phyloP scores from a whole-genome alignment of 2,329 filamentous ascomycete genomes.

The Epichloe sylvatica region DNA sequence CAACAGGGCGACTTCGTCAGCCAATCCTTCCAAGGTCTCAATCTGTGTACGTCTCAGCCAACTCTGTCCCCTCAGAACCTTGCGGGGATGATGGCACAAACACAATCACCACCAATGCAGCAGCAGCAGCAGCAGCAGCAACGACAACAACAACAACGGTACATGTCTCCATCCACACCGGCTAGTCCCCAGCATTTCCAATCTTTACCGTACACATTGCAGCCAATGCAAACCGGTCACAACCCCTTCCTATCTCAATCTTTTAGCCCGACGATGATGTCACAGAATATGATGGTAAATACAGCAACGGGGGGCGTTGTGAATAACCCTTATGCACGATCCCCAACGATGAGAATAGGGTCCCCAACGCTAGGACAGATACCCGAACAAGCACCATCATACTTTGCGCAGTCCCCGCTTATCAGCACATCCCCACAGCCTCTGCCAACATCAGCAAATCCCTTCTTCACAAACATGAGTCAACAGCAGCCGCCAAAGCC shows the following conservation, averaged over 20 bases:
- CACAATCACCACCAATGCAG: neutral
- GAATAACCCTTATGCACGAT: slow-evolving; percentile 36
- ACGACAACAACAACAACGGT: slow-evolving; percentile 24
- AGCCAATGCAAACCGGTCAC: slow-evolving; percentile 28
- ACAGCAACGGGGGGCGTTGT: slow-evolving; percentile 20
- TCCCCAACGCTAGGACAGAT: slow-evolving; percentile 38
- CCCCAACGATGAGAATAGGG: slow-evolving; percentile 36
- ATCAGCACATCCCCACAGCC: slow-evolving; percentile 17
- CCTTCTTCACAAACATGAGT: slow-evolving; percentile 21
- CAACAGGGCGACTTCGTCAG: slow-evolving; percentile 34
- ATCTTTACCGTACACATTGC: slow-evolving; percentile 20
- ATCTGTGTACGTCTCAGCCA: slow-evolving; percentile 44
- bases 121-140: slow-evolving; percentile 23
- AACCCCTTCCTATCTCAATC: slow-evolving; percentile 38
- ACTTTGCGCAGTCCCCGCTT: slow-evolving; percentile 31
- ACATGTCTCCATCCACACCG: slow-evolving; percentile 28
- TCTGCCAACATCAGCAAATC: slow-evolving; percentile 20
- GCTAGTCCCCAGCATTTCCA: slow-evolving; percentile 27
- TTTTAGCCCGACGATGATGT: slow-evolving; percentile 17
- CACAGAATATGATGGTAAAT: slow-evolving; percentile 27
- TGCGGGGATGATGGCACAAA: slow-evolving; percentile 29
- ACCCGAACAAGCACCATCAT: slow-evolving; percentile 35
- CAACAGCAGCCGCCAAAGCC: slow-evolving; percentile 15
- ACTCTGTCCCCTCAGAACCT: slow-evolving; percentile 50
- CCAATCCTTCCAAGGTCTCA: slow-evolving; percentile 62